Evolutionary conservation across 2,329 filamentous ascomycete species (phyloP), one percentile per base, ranked within the genome.

Genomic region (Verticillium zaregamsianum): DNA sequence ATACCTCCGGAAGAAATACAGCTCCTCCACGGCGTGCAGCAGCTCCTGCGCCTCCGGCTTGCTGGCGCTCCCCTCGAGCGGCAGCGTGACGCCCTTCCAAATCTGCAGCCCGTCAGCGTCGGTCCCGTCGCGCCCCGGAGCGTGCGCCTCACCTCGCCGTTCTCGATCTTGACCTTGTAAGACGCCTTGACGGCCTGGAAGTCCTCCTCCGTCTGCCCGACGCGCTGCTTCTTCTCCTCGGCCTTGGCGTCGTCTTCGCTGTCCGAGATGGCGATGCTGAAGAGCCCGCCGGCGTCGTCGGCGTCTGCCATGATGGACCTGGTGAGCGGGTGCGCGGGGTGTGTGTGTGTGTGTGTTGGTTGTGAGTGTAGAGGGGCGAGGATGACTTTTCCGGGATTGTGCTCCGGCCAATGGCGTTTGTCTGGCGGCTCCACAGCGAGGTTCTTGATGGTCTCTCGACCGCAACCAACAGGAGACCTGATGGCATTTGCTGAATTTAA

Each of bases 11-110:
- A 81, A 81, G 69, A 83, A 86, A 67, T 86, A 86, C 55, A 86
- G 74, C 70, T 86, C 84, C 68, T 86, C 83, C 8, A 83, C 80
- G 0, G 83, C 84, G 67, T 86, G 82, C 23, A 85, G 62, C 11
- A 83, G 66, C n/a, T 81, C 77, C 65, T 86, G 82, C 1, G 77
- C 73, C 37, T 79, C 75, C 52, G 77, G 77, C 67, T 86, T 86
- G 35, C 75, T 72, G 4, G 77, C 68, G 35, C 57, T 63, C 8
- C 45, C 62, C 32, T 33, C 33, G 4, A 82, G 65, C 0, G 82
- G 82, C 2, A 84, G 66, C 6, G 68, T 62, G 39, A 84, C 70
- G 0, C 70, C 73, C 54, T 78, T 72, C 69, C 76, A 73, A 28
- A 85, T 76, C 82, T 85, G 60, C 11, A 52, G 20, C 20, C 5